Evolutionary conservation across 345 rosid genomes (phyloP), one percentile per base, ranked within the genome.

Genomic region (Boechera retrofracta): DNA sequence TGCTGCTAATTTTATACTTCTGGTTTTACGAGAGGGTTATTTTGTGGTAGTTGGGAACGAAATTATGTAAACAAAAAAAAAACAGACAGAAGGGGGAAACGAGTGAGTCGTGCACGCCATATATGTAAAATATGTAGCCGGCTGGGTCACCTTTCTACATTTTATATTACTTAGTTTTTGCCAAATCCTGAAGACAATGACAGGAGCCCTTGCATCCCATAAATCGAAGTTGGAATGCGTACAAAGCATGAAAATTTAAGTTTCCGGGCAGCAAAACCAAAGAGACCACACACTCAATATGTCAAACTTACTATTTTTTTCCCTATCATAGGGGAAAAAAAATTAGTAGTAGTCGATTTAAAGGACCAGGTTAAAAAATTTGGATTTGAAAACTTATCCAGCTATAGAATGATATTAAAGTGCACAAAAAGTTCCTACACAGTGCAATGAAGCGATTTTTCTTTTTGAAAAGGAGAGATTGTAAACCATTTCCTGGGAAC

Each of bases 61-160:
- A 61, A 42, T 68, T 76, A 61, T 49, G 38, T 13, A 31, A 39
- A 13, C 10, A 7, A 6, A 11, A 35, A 16, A 10, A 63, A 41
- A 1, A 21, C 24, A 21, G 2, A 47, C 4, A 64, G 6, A 38
- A 49, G 44, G 44, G 4, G 67, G 28, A 61, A 69, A 63, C 80
- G 66, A 77, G 60, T 28, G 64, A 77, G 55, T 48, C 81, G 77
- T 77, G 72, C 67, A 77, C 81, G 81, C 62, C 62, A 71, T 64
- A 8, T 44, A 54, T 39, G 31, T 11, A 9, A 9, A 39, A 29
- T 38, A 73, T 59, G 74, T 68, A 77, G 66, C 75, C 39, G 38
- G 58, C 58, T 15, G 15, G 21, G 36, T 76, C 75, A 69, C 58
- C 53, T 42, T 26, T 48, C 72, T 1, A 4, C 53, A 36, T 56